A percentile compares a stretch with the other conserved stretches of the same genome.
Conservation (phyloP, 768 basidiomycete genomes). For the Tulasnella sp. region DNA sequence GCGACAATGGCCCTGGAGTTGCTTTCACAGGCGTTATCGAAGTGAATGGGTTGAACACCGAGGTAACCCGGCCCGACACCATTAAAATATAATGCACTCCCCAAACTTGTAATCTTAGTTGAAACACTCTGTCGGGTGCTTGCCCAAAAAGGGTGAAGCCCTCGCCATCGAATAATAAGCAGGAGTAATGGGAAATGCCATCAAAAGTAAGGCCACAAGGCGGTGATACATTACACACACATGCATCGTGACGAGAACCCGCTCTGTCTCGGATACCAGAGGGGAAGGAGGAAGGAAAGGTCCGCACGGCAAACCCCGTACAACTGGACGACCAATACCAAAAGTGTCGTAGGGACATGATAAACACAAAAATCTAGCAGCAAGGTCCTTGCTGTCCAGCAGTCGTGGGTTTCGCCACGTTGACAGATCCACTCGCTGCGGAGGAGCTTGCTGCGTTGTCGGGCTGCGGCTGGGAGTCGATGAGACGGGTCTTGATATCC, state of each 20-base stretch:
- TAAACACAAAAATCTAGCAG: neutral
- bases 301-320: neutral
- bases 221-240: slow-evolving; percentile 1
- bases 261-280: neutral
- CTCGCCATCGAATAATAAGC: neutral
- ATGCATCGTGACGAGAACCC: neutral
- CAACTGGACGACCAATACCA: neutral
- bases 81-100: neutral
- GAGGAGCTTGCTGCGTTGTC: neutral
- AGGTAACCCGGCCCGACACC: neutral
- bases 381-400: neutral
- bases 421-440: slow-evolving; percentile 22
- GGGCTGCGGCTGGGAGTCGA: slow-evolving; percentile 83
- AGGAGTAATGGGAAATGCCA: neutral
- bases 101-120: neutral
- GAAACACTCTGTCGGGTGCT: neutral
- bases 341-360: no score
- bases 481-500: slow-evolving; percentile 96
- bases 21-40: slow-evolving; percentile 10
- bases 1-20: slow-evolving; percentile 50
- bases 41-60: neutral
- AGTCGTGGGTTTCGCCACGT: slow-evolving; percentile 28
- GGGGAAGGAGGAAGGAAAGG: neutral
- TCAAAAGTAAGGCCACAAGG: neutral
- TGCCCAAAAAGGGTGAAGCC: neutral